These are phyloP conservation scores for Diversispora epigaea DNA, from an alignment of 192 early-diverging fungal species.

Conservation along the genomic window DNA sequence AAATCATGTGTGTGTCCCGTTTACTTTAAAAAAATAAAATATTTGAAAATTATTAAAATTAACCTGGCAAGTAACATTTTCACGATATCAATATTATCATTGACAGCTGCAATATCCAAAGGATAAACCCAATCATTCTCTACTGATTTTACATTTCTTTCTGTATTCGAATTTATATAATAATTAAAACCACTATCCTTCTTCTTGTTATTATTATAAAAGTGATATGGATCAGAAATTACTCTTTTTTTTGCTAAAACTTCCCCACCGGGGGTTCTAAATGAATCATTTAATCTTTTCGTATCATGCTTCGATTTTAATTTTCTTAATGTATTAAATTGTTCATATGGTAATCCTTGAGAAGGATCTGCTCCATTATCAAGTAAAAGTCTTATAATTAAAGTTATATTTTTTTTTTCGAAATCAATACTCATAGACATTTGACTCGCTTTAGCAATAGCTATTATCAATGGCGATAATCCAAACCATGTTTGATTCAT, in stretches of 20 bases:
- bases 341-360: conserved; percentile 42
- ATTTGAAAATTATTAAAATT: background rate
- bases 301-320: conserved; percentile 35
- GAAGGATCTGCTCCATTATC: conserved; percentile 46
- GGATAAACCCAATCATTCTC: conserved; percentile 1
- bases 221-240: background rate
- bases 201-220: too few species aligned
- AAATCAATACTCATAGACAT: conserved; percentile 23
- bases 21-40: background rate
- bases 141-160: background rate
- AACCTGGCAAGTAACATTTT: conserved; percentile 13
- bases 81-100: conserved; percentile 1
- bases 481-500: conserved; percentile 49
- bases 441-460: conserved; percentile 21
- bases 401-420: conserved; percentile 29
- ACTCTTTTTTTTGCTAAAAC: conserved; percentile 19
- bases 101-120: conserved; percentile 16
- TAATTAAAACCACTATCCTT: background rate
- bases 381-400: conserved; percentile 39
- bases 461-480: conserved; percentile 40
- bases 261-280: background rate
- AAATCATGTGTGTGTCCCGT: too few species aligned
- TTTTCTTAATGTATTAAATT: conserved; percentile 42
- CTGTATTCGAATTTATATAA: background rate
- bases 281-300: background rate